Evolutionary conservation across 2,329 filamentous ascomycete genomes (phyloP), one percentile per base, ranked within the genome.

Genomic region (Cryphonectria nitschkei): DNA sequence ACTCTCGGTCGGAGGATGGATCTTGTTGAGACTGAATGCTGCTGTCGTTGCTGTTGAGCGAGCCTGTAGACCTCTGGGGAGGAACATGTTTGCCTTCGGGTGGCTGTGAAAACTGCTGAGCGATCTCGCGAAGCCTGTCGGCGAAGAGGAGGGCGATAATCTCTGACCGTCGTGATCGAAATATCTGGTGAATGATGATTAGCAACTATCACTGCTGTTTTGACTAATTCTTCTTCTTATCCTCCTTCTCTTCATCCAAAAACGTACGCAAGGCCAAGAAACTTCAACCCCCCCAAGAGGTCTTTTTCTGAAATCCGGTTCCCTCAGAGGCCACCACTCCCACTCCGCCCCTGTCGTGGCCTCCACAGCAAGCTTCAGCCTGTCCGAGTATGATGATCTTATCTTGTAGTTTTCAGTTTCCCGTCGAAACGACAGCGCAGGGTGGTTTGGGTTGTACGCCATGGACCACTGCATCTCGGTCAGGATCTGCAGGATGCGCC

Each of bases 391-490:
- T 9, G 52, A 29, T 2, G 52, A 29, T 4, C 9, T 29, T 3
- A 3, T 29, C 9, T 14, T 29, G 6, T 16, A 1, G 1, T 14
- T 29, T 2, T 16, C 16, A 16, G 14, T 13, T 3, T 13, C 43
- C 43, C 11, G n/a, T 7, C 52, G 52, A 26, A 54, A 54, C 4
- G 52, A 54, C 26, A 54, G n/a, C 1, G 11, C 52, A 29, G 26
- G 26, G 11, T 26, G 26, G 52, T 54, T 54, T 1, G 52, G 52
- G 22, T 54, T 54, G 11, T 54, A 54, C n/a, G 3, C n/a, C 52
- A 54, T 54, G 52, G 52, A 54, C 52, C 52, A 54, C 13, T 54
- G 52, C 52, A 54, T 54, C n/a, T 54, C 52, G n/a, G n/a, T 54
- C n/a, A 54, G 11, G 52, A 54, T 54, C 52, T 54, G 52, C n/a